Conservation (phyloP, 2,329 filamentous ascomycete species). For the Pseudogymnoascus sp. region DNA sequence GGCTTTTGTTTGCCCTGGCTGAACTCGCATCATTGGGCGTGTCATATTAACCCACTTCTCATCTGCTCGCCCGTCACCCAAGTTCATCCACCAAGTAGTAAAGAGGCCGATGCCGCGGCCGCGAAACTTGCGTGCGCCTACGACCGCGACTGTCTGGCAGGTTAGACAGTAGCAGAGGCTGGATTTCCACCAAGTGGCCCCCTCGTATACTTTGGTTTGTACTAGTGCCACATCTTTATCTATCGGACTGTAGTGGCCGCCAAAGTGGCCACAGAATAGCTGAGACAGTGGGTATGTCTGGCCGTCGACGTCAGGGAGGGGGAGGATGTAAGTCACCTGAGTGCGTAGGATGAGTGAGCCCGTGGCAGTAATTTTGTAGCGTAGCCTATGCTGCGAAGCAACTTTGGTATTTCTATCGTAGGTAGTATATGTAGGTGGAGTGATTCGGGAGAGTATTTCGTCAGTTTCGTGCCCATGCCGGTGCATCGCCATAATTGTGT, state of each 20-base stretch:
- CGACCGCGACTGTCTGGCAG: background rate
- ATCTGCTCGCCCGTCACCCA: background rate
- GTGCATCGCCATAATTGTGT: background rate
- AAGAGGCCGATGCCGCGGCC: background rate
- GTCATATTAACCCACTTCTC: background rate
- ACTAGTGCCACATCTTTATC: too few relatives aligned
- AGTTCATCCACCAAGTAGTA: background rate
- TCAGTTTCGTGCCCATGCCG: background rate
- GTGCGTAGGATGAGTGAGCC: background rate
- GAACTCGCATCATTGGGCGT: too few relatives aligned
- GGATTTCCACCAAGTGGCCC: background rate
- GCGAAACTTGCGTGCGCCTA: background rate
- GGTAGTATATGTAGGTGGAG: background rate
- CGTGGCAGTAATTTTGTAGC: background rate
- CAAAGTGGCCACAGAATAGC: background rate
- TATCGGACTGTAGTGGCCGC: background rate
- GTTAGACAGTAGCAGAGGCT: background rate
- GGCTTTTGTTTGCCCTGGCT: too few relatives aligned
- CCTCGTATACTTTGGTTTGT: background rate
- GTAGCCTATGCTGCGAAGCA: background rate
- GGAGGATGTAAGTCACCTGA: background rate
- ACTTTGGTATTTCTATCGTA: background rate
- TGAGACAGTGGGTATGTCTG: background rate
- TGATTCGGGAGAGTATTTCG: background rate
- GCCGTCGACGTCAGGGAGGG: background rate